Conservation (phyloP, 345 rosid species). For the Durio zibethinus region DNA sequence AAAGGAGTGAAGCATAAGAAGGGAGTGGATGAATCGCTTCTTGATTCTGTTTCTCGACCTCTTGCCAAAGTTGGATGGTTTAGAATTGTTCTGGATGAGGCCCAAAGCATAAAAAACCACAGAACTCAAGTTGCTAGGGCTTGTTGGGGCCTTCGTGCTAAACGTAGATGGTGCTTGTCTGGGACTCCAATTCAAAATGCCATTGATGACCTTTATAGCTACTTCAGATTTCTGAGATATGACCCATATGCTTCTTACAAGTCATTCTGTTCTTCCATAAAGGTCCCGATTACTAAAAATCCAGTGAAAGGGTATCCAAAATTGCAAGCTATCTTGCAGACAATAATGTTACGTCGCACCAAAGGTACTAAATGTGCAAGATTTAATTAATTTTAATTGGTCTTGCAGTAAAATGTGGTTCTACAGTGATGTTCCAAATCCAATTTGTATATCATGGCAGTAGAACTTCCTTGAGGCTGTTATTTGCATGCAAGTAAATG, state of each 20-base stretch:
- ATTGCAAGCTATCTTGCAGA: slow-evolving; percentile 84
- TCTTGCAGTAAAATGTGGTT: neutral
- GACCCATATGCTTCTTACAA: slow-evolving; percentile 69
- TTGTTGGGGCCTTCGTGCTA: slow-evolving; percentile 98
- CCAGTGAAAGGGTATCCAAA: slow-evolving; percentile 67
- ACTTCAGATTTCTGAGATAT: slow-evolving; percentile 92
- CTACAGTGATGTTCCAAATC: neutral
- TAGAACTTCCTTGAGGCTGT: slow-evolving; percentile 15
- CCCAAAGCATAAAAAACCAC: slow-evolving; percentile 95
- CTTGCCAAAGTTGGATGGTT: slow-evolving; percentile 95
- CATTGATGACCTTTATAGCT: slow-evolving; percentile 94
- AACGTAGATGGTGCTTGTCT: slow-evolving; percentile 98
- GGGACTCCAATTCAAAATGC: slow-evolving; percentile 99
- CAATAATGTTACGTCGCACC: slow-evolving; percentile 95
- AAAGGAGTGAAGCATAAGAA: slow-evolving; percentile 56
- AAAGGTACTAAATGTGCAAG: slow-evolving; percentile 53
- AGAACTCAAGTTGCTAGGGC: slow-evolving; percentile 97
- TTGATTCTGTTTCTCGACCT: slow-evolving; percentile 65
- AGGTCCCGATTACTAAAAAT: slow-evolving; percentile 59
- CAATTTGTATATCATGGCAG: neutral
- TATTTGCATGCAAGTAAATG: slow-evolving; percentile 13
- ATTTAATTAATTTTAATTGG: neutral
- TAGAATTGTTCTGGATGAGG: slow-evolving; percentile 94
- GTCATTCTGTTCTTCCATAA: slow-evolving; percentile 57
- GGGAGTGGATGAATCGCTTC: slow-evolving; percentile 32